Conservation (phyloP, 140 eudicot genomes). For the Anethum foeniculum region DNA sequence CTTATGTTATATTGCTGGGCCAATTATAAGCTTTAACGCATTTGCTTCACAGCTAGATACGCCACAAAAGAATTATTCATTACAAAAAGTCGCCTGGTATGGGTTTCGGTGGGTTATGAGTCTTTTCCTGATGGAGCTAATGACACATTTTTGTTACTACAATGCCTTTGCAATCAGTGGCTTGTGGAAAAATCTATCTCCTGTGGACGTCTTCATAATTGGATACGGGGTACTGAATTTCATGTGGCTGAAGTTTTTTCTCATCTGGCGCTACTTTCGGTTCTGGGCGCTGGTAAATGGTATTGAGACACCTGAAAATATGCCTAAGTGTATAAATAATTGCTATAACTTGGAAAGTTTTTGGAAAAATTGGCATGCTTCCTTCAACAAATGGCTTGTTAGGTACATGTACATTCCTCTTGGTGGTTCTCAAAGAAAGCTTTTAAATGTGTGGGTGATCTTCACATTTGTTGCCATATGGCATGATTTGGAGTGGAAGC, state of each 20-base stretch:
- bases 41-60: conserved; percentile 84
- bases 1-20: conserved; percentile 93
- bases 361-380: conserved; percentile 99
- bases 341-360: conserved; percentile 90
- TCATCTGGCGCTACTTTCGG: conserved; percentile 95
- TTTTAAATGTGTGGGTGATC: conserved; percentile 89
- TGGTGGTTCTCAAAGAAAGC: conserved; percentile 80
- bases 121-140: conserved; percentile 63
- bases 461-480: conserved; percentile 97
- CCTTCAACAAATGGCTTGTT: conserved; percentile 97
- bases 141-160: conserved; percentile 84
- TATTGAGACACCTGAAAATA: conserved; percentile 89
- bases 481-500: conserved; percentile 99
- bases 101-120: conserved; percentile 84
- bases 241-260: conserved; percentile 99
- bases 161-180: conserved; percentile 95
- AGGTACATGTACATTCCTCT: conserved; percentile 97
- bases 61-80: conserved; percentile 66
- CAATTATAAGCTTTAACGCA: conserved; percentile 81
- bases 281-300: conserved; percentile 96
- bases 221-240: conserved; percentile 97
- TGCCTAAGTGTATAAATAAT: conserved; percentile 89
- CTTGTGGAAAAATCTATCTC: conserved; percentile 77
- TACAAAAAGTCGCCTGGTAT: conserved; percentile 60
- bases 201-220: conserved; percentile 81